Percentiles rank a stretch among this genome's conserved stretches.
Conservation (phyloP, 2,329 filamentous ascomycete genomes). For the Fusarium sp. region DNA sequence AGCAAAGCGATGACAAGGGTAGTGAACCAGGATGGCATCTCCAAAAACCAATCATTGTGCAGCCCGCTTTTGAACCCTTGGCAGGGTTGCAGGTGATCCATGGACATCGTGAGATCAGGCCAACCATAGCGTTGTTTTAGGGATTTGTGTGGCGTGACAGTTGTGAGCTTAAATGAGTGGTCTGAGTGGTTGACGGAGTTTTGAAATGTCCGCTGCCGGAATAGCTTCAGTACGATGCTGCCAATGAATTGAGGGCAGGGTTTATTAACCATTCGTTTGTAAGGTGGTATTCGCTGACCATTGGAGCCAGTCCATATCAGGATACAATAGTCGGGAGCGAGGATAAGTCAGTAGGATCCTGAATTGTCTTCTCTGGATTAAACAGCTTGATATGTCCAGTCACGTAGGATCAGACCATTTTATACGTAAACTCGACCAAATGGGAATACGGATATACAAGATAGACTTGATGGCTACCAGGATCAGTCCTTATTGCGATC, state of each 20-base stretch:
- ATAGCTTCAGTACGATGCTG: conserved; percentile 5
- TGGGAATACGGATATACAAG: conserved; percentile 8
- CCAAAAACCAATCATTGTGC: conserved; percentile 5
- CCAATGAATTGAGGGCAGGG: not conserved
- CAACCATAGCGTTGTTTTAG: conserved; percentile 8
- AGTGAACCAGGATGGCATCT: not conserved
- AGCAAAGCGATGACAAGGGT: not conserved
- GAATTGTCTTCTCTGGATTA: too few species aligned
- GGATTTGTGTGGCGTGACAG: conserved; percentile 19
- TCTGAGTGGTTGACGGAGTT: not conserved
- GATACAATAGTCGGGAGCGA: too few species aligned
- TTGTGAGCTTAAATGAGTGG: conserved; percentile 14
- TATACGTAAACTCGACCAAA: not conserved
- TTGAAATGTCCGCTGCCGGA: not conserved
- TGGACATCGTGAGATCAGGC: conserved; percentile 17
- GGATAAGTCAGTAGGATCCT: too few species aligned
- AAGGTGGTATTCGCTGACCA: not conserved
- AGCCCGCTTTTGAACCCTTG: conserved; percentile 20
- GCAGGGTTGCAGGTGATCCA: conserved; percentile 18
- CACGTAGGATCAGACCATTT: too few species aligned
- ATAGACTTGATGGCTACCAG: not conserved
- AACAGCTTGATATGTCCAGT: too few species aligned
- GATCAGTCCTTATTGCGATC: not conserved
- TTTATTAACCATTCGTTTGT: too few species aligned
- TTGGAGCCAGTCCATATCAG: too few species aligned